Evolutionary conservation across 768 basidiomycete genomes (phyloP), one percentile per base, ranked within the genome.

Genomic region (Boletellus sp.): DNA sequence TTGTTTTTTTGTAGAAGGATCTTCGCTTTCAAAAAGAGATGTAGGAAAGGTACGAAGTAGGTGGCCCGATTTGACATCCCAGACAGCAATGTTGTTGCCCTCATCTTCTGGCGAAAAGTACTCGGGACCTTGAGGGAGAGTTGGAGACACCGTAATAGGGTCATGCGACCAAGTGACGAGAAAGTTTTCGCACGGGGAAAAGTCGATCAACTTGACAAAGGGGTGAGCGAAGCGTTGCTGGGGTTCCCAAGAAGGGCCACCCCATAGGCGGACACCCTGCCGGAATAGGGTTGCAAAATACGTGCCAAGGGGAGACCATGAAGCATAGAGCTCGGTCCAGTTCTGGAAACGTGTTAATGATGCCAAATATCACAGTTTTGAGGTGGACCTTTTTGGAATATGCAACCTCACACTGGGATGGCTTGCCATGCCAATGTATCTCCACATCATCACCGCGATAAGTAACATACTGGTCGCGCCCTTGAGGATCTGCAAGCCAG

Each of bases 91-190:
- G 59, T 93, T 88, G 72, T 95, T 94, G 28, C 94, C 96, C 71
- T 95, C 94, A 66, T 98, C 96, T 51, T 95, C 94, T 5, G 88
- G 83, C 40, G 91, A 88, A 72, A 94, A 90, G 66, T 81, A 90
- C 63, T 86, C 86, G 44, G 83, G 85, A 9, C 93, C 90, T 67
- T 90, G 88, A 24, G 81, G 74, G 35, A 87, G 83, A 54, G 83
- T 84, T 52, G 90, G 86, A 22, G 88, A 85, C 24, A 94, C 86
- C 35, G 85, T 78, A 56, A 98, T 94, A 13, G 94, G 84, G 58
- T 95, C 91, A 57, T 92, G 87, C 2, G 96, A 97, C 91, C 94
- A 97, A 36, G 96, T 98, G 61, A 98, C 90, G 51, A 99, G 72
- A 72, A 95, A 98, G 50, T 90, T 84, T 71, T 99, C 96, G 72